Base-by-base conservation (phyloP, 163 green algal genomes). In the Volvox carteri region DNA sequence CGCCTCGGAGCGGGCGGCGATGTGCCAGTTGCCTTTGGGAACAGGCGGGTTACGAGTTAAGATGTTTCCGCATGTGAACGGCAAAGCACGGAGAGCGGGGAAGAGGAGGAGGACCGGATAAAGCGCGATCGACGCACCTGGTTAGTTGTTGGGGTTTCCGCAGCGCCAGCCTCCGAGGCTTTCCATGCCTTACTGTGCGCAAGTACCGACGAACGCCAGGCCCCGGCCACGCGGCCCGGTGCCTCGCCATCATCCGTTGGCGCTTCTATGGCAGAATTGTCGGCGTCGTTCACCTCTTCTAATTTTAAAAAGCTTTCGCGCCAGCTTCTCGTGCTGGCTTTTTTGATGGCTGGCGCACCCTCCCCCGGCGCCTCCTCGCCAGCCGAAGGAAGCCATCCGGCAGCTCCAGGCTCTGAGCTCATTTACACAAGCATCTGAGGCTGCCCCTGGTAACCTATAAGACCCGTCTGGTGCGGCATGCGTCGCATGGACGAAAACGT, bases 181-280 rank as follows among this genome's bases (percentile, higher is more conserved):
- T 39, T 41, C 4, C 14, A 1, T 37, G 39, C 70, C 23, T 35
- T 52, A 41, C 70, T 78, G 41, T 78, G 70, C 70, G 70, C 70
- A 30, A 78, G 70, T 21, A 78, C 70, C 0, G 70, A 78, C 70
- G 70, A 78, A 23, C 70, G 70, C 70, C 70, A 78, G 19, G 37
- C 70, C 21, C 70, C 70, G 19, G 70, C 70, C 18, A 4, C 39
- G 39, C 39, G 11, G 70, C 39, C 14, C 23, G 70, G 39, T 11
- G 39, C 37, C 70, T 78, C 70, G 65, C 65, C 35, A 21, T 5
- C 16, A 56, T 41, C 70, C 39, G 41, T 54, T 7, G 70, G 11
- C 23, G 25, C 5, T 52, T 58, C 11, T 33, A 33, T 19, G 2
- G 65, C 56, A 50, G 67, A 76, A 9, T 33, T 25, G 2, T 46